Evolutionary conservation across 805 yeast species (phyloP).

Genomic region (Ascoidea asiatica): DNA sequence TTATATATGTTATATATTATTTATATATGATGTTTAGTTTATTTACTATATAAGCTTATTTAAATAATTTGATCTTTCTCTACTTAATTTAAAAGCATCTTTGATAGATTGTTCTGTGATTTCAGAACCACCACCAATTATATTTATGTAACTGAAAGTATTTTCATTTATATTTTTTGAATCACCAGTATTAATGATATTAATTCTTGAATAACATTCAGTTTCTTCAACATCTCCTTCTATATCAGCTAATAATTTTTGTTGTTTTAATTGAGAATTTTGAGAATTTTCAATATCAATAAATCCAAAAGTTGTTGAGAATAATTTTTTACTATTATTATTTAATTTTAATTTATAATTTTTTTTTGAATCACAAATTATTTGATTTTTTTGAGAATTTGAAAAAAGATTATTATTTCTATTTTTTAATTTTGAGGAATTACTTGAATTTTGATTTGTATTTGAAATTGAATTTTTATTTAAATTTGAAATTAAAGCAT

Average conservation of each 20-base stretch:
- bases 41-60: too few relatives aligned
- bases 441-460: conserved; percentile 27
- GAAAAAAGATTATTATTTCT: conserved; percentile 37
- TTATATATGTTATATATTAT: too few relatives aligned
- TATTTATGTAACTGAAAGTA: conserved; percentile 27
- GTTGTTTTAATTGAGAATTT: conserved; percentile 15
- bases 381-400: conserved; percentile 36
- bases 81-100: conserved; percentile 33
- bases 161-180: conserved; percentile 12
- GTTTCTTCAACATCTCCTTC: conserved; percentile 80
- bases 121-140: conserved; percentile 35
- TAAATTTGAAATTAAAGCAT: conserved; percentile 23
- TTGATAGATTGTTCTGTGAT: conserved; percentile 33
- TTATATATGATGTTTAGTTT: too few relatives aligned
- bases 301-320: conserved; percentile 44
- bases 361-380: conserved; percentile 40
- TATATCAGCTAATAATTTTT: conserved; percentile 52
- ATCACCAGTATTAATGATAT: conserved; percentile 20
- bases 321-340: conserved; percentile 22
- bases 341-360: conserved; percentile 26
- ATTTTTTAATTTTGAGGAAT: too few relatives aligned
- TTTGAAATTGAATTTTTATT: conserved; percentile 3
- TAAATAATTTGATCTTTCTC: conserved; percentile 6
- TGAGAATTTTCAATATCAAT: conserved; percentile 22
- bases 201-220: conserved; percentile 38